These are phyloP conservation scores for Vaccinium corymbosum DNA, from an alignment of 148 eudicot genomes.

Conservation along the genomic window DNA sequence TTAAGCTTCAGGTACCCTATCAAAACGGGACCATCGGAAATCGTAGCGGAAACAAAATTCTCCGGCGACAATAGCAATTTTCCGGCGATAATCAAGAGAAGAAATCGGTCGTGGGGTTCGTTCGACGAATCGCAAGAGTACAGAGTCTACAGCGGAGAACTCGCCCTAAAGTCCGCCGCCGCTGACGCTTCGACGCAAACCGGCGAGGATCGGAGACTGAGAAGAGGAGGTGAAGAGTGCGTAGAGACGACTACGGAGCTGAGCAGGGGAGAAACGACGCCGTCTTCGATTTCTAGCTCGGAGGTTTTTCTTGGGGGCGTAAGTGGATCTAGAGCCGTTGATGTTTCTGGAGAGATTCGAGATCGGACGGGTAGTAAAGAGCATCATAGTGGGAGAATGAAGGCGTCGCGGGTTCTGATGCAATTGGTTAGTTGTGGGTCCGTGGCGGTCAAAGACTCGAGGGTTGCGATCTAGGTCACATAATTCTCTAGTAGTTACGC, in stretches of 20 bases:
- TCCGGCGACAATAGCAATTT: background rate
- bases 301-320: slow-evolving; percentile 12
- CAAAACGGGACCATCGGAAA: background rate
- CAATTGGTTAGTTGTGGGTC: slow-evolving; percentile 30
- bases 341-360: background rate
- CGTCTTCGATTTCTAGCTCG: slow-evolving; percentile 21
- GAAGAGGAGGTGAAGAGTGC: background rate
- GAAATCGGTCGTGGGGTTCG: slow-evolving; percentile 34
- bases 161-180: slow-evolving; percentile 17
- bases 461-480: background rate
- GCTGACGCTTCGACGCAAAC: slow-evolving; percentile 30
- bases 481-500: too few species aligned
- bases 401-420: slow-evolving; percentile 21
- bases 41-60: background rate
- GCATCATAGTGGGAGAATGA: slow-evolving; percentile 18
- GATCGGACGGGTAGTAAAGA: slow-evolving; percentile 13
- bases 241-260: slow-evolving; percentile 14
- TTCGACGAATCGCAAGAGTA: slow-evolving; percentile 26
- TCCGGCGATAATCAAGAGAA: slow-evolving; percentile 10
- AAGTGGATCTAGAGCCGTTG: slow-evolving; percentile 20
- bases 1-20: background rate
- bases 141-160: slow-evolving; percentile 22
- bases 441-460: slow-evolving; percentile 6
- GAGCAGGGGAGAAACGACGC: slow-evolving; percentile 22
- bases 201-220: slow-evolving; percentile 6